Percentiles rank a stretch among this genome's conserved stretches.
phyloP scores from a whole-genome alignment of 2,329 filamentous ascomycete genomes.

The Penicillium frequentans region DNA sequence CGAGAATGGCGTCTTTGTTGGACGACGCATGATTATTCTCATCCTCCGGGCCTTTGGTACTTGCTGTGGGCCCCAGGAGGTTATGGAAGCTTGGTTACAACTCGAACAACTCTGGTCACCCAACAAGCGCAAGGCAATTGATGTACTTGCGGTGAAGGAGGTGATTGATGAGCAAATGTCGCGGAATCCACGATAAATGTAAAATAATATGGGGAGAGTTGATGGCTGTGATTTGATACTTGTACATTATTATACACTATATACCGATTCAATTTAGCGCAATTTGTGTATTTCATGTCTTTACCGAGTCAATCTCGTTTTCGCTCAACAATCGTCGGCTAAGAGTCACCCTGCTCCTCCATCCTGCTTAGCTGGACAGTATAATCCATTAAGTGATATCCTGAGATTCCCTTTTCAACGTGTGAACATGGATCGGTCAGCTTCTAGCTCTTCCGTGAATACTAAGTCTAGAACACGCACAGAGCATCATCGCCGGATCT shows the following conservation, averaged over 20 bases:
- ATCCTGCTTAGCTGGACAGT: no score
- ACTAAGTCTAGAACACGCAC: no score
- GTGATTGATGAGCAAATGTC: conserved; percentile 39
- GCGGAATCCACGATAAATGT: conserved; percentile 11
- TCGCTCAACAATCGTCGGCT: no score
- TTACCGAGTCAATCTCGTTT: neutral
- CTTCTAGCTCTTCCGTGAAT: no score
- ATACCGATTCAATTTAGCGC: conserved; percentile 20
- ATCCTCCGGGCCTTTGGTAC: conserved; percentile 42
- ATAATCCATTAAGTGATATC: no score
- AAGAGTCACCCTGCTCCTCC: no score
- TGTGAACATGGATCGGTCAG: no score
- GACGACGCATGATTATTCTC: conserved; percentile 40
- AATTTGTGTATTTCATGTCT: neutral
- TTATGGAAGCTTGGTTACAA: conserved; percentile 40
- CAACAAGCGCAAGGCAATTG: conserved; percentile 34
- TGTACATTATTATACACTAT: conserved; percentile 32
- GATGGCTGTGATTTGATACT: conserved; percentile 8
- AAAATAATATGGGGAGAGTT: conserved; percentile 5
- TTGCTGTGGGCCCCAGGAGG: conserved; percentile 36
- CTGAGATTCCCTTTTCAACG: no score
- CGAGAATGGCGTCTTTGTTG: conserved; percentile 43
- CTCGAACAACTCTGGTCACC: conserved; percentile 43
- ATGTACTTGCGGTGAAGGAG: conserved; percentile 38
- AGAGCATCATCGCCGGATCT: no score